These are phyloP conservation scores for Saksenaea vasiformis DNA, from an alignment of 371 early-diverging fungal species.

Conservation along the genomic window DNA sequence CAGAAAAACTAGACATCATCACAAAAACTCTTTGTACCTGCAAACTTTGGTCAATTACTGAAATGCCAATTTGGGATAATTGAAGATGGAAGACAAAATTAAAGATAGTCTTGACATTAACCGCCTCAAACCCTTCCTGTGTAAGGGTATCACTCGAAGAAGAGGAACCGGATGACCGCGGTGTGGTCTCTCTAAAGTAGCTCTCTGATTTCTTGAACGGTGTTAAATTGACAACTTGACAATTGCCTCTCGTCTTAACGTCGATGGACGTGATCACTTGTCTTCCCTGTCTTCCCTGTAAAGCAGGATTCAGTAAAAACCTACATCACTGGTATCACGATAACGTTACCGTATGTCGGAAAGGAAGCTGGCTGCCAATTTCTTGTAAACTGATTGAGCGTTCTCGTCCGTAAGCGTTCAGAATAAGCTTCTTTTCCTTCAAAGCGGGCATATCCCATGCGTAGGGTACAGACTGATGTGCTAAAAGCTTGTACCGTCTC, in stretches of 20 bases:
- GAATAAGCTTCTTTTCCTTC: slow-evolving; percentile 71
- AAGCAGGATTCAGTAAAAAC: not conserved
- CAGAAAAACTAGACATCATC: not conserved
- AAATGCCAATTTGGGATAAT: slow-evolving; percentile 89
- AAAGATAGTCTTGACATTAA: slow-evolving; percentile 58
- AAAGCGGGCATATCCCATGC: slow-evolving; percentile 93
- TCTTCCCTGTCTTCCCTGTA: slow-evolving; percentile 22
- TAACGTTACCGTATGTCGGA: slow-evolving; percentile 66
- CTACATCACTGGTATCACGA: not conserved
- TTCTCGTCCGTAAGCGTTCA: slow-evolving; percentile 73
- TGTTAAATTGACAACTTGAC: slow-evolving; percentile 76
- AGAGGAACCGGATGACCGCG: slow-evolving; percentile 8
- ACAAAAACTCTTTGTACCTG: slow-evolving; percentile 16
- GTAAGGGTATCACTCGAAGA: slow-evolving; percentile 21
- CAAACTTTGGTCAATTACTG: slow-evolving; percentile 72
- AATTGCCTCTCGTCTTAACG: slow-evolving; percentile 81
- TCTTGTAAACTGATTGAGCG: slow-evolving; percentile 85
- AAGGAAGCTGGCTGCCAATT: slow-evolving; percentile 86
- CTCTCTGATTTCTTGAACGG: slow-evolving; percentile 71
- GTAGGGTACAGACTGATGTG: slow-evolving; percentile 75
- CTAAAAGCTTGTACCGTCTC: slow-evolving; percentile 61
- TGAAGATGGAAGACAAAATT: slow-evolving; percentile 68
- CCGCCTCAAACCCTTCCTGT: slow-evolving; percentile 62
- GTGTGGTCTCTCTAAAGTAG: slow-evolving; percentile 51
- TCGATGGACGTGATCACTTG: slow-evolving; percentile 76